These are phyloP conservation scores for Nidularia sp. DNA, from an alignment of 768 basidiomycete species.

Conservation along the genomic window DNA sequence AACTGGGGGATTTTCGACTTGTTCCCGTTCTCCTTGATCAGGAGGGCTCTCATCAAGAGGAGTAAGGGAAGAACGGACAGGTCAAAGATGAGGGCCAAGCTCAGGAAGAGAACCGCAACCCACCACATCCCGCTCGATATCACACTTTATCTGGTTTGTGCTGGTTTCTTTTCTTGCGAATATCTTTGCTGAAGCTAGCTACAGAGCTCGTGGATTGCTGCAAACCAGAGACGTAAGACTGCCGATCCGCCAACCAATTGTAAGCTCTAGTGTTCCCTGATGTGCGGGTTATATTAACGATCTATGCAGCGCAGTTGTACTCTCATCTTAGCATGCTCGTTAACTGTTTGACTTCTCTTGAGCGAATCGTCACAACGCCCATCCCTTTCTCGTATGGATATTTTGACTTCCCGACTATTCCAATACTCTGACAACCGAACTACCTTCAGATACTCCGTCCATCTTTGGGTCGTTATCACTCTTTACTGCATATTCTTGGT, in stretches of 20 bases:
- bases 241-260: too few relatives aligned
- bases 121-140: slow-evolving; percentile 71
- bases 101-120: slow-evolving; percentile 36
- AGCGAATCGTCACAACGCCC: slow-evolving; percentile 71
- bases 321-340: slow-evolving; percentile 27
- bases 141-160: slow-evolving; percentile 58
- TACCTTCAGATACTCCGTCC: slow-evolving; percentile 52
- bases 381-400: slow-evolving; percentile 65
- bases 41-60: slow-evolving; percentile 36
- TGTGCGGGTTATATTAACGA: too few relatives aligned
- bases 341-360: slow-evolving; percentile 64
- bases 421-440: not conserved
- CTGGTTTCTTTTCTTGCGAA: not conserved
- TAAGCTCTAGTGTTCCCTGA: too few relatives aligned
- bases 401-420: not conserved
- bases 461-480: slow-evolving; percentile 62
- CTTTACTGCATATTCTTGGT: slow-evolving; percentile 62
- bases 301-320: too few relatives aligned
- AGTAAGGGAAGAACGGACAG: slow-evolving; percentile 27
- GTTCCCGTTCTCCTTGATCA: slow-evolving; percentile 66
- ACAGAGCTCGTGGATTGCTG: too few relatives aligned
- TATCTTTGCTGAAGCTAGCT: not conserved
- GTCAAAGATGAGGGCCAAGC: slow-evolving; percentile 61
- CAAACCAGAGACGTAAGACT: too few relatives aligned
- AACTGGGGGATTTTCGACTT: slow-evolving; percentile 58